Evolutionary conservation across 768 basidiomycete species (phyloP).

Genomic region (Tubosaeta sp.): DNA sequence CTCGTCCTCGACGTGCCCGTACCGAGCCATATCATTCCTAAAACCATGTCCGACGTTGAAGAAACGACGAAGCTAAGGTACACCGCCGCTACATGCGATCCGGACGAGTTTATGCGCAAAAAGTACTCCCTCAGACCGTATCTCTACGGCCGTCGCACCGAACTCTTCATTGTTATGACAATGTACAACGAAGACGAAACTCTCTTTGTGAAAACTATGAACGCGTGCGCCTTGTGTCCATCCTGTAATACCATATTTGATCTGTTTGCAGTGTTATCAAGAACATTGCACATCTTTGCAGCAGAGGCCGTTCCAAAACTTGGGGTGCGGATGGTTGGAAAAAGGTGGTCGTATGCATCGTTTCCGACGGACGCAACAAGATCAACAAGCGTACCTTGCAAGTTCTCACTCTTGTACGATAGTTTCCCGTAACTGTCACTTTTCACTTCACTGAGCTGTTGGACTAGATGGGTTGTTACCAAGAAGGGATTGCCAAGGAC

Average conservation of each 20-base stretch:
- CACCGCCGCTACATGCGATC: slow-evolving; percentile 86
- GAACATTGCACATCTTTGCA: slow-evolving; percentile 77
- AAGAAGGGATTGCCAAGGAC: slow-evolving; percentile 88
- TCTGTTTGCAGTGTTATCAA: slow-evolving; percentile 63
- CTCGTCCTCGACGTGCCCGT: slow-evolving; percentile 81
- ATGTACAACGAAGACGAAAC: slow-evolving; percentile 94
- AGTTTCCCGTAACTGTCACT: slow-evolving; percentile 5
- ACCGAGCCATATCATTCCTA: slow-evolving; percentile 74
- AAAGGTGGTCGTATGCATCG: slow-evolving; percentile 85
- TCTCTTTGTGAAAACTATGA: slow-evolving; percentile 78
- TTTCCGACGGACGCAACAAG: slow-evolving; percentile 82
- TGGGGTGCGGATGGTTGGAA: slow-evolving; percentile 92
- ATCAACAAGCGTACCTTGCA: slow-evolving; percentile 89
- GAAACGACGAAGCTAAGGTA: slow-evolving; percentile 85
- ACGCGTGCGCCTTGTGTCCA: slow-evolving; percentile 50
- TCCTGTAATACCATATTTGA: slow-evolving; percentile 4
- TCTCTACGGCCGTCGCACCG: slow-evolving; percentile 75
- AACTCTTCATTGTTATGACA: slow-evolving; percentile 94
- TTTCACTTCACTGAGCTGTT: not conserved
- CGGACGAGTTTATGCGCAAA: slow-evolving; percentile 77
- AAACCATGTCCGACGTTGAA: slow-evolving; percentile 54
- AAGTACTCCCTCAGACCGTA: slow-evolving; percentile 79
- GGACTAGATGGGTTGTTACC: slow-evolving; percentile 75
- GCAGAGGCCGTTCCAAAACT: slow-evolving; percentile 63
- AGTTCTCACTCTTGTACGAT: slow-evolving; percentile 70